These are phyloP conservation scores for Anthracocystis setariae DNA, from an alignment of 1,284 basidiomycete species.

Conservation along the genomic window DNA sequence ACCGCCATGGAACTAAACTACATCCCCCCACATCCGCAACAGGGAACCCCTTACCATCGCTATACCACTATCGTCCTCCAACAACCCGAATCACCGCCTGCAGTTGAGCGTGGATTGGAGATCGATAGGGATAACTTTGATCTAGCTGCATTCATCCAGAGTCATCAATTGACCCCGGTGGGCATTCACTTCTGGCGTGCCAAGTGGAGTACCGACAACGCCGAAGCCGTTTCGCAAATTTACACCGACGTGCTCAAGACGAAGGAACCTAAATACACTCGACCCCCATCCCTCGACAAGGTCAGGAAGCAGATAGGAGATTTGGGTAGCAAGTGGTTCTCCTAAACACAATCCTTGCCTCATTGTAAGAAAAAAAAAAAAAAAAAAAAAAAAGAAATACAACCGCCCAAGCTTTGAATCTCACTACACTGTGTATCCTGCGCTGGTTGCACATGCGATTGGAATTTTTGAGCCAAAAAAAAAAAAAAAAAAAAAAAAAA, in stretches of 20 bases:
- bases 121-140: conserved; percentile 74
- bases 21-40: conserved; percentile 86
- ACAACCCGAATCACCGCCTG: conserved; percentile 70
- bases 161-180: conserved; percentile 72
- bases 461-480: no score
- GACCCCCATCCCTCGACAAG: conserved; percentile 22
- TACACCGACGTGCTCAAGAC: conserved; percentile 74
- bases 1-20: conserved; percentile 74
- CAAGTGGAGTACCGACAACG: conserved; percentile 73
- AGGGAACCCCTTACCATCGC: conserved; percentile 85
- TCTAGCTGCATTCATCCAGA: conserved; percentile 74
- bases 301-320: conserved; percentile 37
- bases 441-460: no score
- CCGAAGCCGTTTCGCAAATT: conserved; percentile 75
- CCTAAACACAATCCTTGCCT: neutral
- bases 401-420: no score
- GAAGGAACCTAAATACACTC: conserved; percentile 15
- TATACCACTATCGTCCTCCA: conserved; percentile 81
- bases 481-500: no score
- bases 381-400: no score
- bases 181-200: conserved; percentile 86
- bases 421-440: no score
- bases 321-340: conserved; percentile 40
- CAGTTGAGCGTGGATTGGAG: neutral
- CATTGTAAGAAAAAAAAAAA: no score